Evolutionary conservation across 352 stramenopile species (phyloP).

Genomic region (Phytophthora foliorum): DNA sequence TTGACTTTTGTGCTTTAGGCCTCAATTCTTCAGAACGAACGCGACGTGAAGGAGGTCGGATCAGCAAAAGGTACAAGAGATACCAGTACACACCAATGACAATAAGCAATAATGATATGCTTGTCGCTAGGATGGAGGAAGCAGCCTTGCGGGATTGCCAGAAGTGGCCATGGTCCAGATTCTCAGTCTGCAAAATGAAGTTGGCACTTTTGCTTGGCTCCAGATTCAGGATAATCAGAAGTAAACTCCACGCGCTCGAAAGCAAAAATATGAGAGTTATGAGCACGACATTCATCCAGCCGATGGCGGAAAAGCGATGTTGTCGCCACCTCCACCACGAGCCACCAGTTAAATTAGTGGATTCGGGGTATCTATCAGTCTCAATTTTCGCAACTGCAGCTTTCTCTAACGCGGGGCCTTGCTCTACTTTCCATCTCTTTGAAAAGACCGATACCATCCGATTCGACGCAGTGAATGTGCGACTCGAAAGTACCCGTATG

Average conservation of each 20-base stretch:
- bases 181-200: conserved; percentile 41
- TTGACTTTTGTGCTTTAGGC: conserved; percentile 1
- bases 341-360: neutral
- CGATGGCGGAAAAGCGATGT: conserved; percentile 24
- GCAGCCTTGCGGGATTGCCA: conserved; percentile 14
- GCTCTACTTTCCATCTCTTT: conserved; percentile 12
- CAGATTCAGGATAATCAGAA: conserved; percentile 47
- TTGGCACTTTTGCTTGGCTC: conserved; percentile 47
- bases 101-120: conserved; percentile 17
- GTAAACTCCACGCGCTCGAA: conserved; percentile 42
- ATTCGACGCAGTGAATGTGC: neutral
- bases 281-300: conserved; percentile 24
- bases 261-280: conserved; percentile 31
- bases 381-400: conserved; percentile 1
- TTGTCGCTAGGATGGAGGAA: conserved; percentile 9
- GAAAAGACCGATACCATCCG: neutral
- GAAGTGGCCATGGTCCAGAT: conserved; percentile 41
- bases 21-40: conserved; percentile 6
- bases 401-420: conserved; percentile 3
- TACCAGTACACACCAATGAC: conserved; percentile 32
- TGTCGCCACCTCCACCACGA: conserved; percentile 24
- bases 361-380: neutral
- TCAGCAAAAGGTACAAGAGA: conserved; percentile 29
- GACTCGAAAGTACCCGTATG: neutral
- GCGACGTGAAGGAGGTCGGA: conserved; percentile 12